Percentiles rank a stretch among this genome's conserved stretches.
Conservation (phyloP, 768 basidiomycete genomes). For the Paxillus ammoniavirescens region DNA sequence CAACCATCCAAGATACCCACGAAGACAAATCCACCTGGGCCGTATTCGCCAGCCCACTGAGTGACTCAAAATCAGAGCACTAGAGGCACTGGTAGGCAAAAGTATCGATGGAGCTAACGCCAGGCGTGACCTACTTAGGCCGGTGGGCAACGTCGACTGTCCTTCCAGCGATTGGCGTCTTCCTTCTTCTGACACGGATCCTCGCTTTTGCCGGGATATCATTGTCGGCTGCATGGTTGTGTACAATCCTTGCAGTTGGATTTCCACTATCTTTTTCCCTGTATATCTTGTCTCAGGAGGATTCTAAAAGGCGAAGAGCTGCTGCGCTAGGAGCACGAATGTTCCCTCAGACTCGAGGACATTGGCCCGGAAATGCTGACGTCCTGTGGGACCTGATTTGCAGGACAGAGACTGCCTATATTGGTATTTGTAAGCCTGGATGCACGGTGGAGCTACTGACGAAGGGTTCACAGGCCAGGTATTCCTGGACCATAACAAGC, state of each 20-base stretch:
- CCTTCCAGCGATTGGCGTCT: slow-evolving; percentile 11
- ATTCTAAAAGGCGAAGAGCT: slow-evolving; percentile 18
- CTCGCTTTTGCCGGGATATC: slow-evolving; percentile 10
- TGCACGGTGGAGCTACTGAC: not conserved
- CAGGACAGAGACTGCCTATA: slow-evolving; percentile 30
- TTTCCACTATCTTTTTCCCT: slow-evolving; percentile 1
- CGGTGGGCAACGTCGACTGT: slow-evolving; percentile 12
- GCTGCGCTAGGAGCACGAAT: slow-evolving; percentile 23
- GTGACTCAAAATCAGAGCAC: no score
- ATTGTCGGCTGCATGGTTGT: slow-evolving; percentile 4
- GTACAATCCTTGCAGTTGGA: slow-evolving; percentile 3
- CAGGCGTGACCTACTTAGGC: slow-evolving; percentile 22
- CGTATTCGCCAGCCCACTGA: no score
- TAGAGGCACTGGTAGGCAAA: not conserved
- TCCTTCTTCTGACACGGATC: slow-evolving; percentile 11
- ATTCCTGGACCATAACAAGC: slow-evolving; percentile 21
- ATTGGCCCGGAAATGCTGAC: slow-evolving; percentile 36
- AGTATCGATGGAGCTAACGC: slow-evolving; percentile 16
- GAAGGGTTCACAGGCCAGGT: slow-evolving; percentile 27
- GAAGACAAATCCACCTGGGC: no score
- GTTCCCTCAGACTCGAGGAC: slow-evolving; percentile 32
- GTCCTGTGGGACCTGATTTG: slow-evolving; percentile 21
- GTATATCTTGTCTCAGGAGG: slow-evolving; percentile 1
- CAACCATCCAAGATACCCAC: no score
- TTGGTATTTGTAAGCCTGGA: slow-evolving; percentile 24